phyloP scores from a whole-genome alignment of 2,329 filamentous ascomycete genomes.

The Alternaria postmessia region DNA sequence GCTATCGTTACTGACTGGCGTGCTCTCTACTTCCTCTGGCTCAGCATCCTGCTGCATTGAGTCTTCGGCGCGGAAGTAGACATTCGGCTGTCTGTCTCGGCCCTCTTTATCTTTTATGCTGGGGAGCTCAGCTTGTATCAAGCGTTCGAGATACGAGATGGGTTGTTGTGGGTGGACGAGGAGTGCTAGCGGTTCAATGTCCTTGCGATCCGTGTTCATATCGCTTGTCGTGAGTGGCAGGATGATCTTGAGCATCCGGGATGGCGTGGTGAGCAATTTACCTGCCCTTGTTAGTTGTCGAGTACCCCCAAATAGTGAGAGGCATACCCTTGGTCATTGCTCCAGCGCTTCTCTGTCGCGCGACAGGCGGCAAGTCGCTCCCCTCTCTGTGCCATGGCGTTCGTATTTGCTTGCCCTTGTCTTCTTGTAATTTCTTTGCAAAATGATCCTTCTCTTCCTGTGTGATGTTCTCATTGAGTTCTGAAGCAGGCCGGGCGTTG shows the following conservation, averaged over 20 bases:
- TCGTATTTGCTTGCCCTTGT: slow-evolving; percentile 65
- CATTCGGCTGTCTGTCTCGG: slow-evolving; percentile 73
- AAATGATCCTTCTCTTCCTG: slow-evolving; percentile 58
- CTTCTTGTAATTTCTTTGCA: slow-evolving; percentile 52
- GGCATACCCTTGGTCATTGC: slow-evolving; percentile 70
- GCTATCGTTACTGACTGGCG: slow-evolving; percentile 38
- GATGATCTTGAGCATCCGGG: slow-evolving; percentile 80
- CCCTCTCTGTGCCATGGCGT: slow-evolving; percentile 73
- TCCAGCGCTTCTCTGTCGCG: slow-evolving; percentile 59
- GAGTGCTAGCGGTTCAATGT: slow-evolving; percentile 83
- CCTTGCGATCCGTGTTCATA: slow-evolving; percentile 67
- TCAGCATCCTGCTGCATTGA: slow-evolving; percentile 66
- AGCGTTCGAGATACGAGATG: slow-evolving; percentile 84
- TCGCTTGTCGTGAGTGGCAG: slow-evolving; percentile 74
- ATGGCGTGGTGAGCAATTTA: slow-evolving; percentile 81
- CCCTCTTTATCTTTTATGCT: slow-evolving; percentile 68
- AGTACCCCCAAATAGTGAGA: background rate
- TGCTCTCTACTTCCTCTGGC: slow-evolving; percentile 33
- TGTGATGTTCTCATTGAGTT: slow-evolving; percentile 56
- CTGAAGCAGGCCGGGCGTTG: slow-evolving; percentile 48
- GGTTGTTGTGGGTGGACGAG: slow-evolving; percentile 91
- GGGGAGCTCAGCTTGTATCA: slow-evolving; percentile 88
- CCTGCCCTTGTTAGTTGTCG: slow-evolving; percentile 56
- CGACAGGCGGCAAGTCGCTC: slow-evolving; percentile 65
- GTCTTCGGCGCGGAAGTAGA: slow-evolving; percentile 83